Base-by-base conservation (phyloP, 495 filamentous ascomycete species). In the Aspergillus wentii region DNA sequence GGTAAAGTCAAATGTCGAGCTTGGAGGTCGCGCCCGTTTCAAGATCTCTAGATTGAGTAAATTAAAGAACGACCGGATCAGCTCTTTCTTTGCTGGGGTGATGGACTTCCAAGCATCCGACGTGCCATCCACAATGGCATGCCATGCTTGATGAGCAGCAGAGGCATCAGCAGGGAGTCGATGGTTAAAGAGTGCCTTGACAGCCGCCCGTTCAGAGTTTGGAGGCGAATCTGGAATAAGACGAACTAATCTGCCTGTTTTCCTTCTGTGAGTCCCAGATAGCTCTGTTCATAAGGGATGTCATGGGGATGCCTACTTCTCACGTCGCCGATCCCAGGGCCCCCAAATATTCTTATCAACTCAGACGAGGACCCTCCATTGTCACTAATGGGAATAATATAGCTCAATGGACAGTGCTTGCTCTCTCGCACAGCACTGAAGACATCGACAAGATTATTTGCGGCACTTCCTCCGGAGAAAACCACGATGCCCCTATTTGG, bases 361-460 rank as follows among this genome's bases (percentile, higher is more conserved):
- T 97, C 91, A 5, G 85, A 91, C 1, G 88, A 89, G 21, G 82
- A 88, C 13, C 91, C 91, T 18, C 91, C 91, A 66, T 97, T 97
- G 60, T 97, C 91, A 47, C 82, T 88, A 51, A 96, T 94, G 11
- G 91, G 91, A 36, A 97, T 94, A 40, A 95, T 75, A 51, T 94
- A 91, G 56, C 74, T 86, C 30, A 94, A 71, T 16, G 70, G 68
- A 42, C 84, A 84, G 23, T 75, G 61, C 35, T 82, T 83, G 57
- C 77, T 82, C 43, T 82, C 69, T n/a, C 80, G 71, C 5, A 96
- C 71, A 17, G 71, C 69, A 46, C 79, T 77, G 59, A 97, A 95
- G 9, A 94, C 86, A 56, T 95, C 91, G 9, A 96, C 91, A 2
- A 97, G 74, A 48, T 80, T 94, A 52, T 96, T 97, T 1, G 91